These are phyloP conservation scores for Citrullus colocynthis DNA, from an alignment of 306 rosid genomes.

Conservation along the genomic window DNA sequence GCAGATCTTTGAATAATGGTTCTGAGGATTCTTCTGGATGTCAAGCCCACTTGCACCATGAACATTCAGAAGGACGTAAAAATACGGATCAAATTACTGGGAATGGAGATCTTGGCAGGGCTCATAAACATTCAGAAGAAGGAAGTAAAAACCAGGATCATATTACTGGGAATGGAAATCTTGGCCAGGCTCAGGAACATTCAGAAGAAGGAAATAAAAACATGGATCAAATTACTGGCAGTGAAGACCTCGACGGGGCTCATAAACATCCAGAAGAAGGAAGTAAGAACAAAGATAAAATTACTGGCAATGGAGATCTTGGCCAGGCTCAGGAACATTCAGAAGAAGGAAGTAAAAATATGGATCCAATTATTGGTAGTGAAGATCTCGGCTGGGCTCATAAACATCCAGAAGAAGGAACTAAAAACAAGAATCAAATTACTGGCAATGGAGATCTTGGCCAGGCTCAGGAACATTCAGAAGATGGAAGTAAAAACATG, in stretches of 20 bases:
- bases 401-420: neutral
- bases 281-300: neutral
- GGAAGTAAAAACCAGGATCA: neutral
- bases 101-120: neutral
- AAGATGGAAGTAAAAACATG: neutral
- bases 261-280: constrained; percentile 1
- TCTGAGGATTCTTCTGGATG: neutral
- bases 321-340: neutral
- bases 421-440: neutral
- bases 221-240: neutral
- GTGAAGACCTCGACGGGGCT: neutral
- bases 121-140: neutral
- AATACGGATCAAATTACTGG: neutral
- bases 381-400: neutral
- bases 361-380: neutral
- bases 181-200: neutral
- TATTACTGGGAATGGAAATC: constrained; percentile 6
- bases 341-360: neutral
- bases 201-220: neutral
- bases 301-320: constrained; percentile 1
- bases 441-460: constrained; percentile 5
- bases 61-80: neutral
- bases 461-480: neutral
- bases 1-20: neutral
- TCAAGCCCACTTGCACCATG: neutral